Percentiles rank a stretch among this genome's conserved stretches.
Conservation (phyloP, 225 moss, liverwort and hornwort genomes). For the Ulota crispa region DNA sequence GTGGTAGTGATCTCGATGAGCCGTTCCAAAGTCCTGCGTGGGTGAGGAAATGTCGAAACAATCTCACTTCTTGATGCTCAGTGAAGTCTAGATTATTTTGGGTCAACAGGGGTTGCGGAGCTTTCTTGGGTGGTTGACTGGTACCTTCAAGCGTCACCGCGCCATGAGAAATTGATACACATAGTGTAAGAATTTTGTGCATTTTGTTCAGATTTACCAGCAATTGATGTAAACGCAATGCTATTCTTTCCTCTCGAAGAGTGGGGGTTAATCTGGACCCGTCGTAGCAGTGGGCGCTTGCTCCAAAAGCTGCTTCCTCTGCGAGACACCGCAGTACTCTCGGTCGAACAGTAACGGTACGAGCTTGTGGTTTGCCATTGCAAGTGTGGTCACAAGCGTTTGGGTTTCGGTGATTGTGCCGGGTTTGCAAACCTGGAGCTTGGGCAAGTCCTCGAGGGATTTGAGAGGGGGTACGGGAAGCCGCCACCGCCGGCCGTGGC, state of each 20-base stretch:
- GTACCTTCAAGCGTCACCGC: background rate
- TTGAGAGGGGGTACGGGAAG: conserved; percentile 39
- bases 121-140: background rate
- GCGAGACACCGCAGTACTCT: too few relatives aligned
- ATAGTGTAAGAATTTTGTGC: background rate
- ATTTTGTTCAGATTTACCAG: background rate
- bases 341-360: background rate
- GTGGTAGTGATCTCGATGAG: background rate
- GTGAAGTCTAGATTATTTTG: background rate
- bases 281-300: background rate
- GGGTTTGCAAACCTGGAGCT: conserved; percentile 34
- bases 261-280: background rate
- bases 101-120: background rate
- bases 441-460: conserved; percentile 39
- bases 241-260: background rate
- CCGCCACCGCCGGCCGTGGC: conserved; percentile 18
- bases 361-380: background rate
- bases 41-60: background rate
- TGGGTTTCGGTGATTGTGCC: background rate
- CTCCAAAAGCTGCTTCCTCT: background rate
- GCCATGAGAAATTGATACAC: background rate
- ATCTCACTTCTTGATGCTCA: background rate
- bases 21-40: background rate
- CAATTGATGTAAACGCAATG: conserved; percentile 13
- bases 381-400: background rate